These are phyloP conservation scores for Pittosporum tobira DNA, from an alignment of 129 eudicot genomes.

Conservation along the genomic window DNA sequence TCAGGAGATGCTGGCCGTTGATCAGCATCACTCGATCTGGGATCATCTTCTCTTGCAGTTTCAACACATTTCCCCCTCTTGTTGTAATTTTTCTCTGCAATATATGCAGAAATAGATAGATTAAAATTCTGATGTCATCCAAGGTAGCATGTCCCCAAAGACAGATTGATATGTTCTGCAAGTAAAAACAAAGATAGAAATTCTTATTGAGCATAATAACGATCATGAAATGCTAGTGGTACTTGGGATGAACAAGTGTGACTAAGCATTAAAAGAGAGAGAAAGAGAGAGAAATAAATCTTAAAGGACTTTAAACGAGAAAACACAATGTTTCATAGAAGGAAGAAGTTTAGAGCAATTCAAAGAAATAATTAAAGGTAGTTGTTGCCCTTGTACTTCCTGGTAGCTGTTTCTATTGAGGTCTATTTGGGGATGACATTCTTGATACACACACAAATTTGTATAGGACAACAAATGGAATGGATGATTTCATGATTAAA, in stretches of 20 bases:
- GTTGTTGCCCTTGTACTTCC: background rate
- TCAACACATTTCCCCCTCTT: conserved; percentile 1
- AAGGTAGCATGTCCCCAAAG: no score
- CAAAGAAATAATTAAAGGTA: background rate
- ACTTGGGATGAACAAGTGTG: no score
- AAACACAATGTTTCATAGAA: no score
- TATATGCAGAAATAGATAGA: background rate
- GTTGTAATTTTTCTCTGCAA: background rate
- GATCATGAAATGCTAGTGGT: background rate
- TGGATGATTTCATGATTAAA: background rate
- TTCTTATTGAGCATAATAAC: background rate
- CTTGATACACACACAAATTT: no score
- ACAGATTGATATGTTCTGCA: background rate
- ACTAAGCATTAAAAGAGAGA: background rate
- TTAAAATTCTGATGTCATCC: background rate
- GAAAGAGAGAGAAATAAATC: no score
- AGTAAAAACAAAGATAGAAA: background rate
- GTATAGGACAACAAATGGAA: background rate
- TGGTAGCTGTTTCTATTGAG: background rate
- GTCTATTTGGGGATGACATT: no score
- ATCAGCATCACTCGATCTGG: conserved; percentile 10
- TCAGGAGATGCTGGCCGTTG: conserved; percentile 21
- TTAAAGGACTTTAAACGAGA: no score
- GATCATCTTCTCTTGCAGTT: background rate
- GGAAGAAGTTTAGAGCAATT: no score